Base-by-base conservation (phyloP, 306 rosid genomes). In the Trifolium repens region DNA sequence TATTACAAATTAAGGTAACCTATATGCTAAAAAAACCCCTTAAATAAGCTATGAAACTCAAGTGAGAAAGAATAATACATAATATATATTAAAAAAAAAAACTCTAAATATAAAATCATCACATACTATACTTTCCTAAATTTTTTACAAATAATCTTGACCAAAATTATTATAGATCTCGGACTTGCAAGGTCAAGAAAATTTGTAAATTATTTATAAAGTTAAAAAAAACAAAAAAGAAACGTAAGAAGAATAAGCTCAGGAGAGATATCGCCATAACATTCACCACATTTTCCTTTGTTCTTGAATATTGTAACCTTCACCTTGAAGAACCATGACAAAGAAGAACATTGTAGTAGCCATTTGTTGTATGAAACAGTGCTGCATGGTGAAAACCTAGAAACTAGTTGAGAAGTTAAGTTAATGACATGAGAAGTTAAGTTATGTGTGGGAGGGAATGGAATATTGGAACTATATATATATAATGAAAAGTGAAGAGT, bases 131-230 rank as follows among this genome's bases (percentile, higher is more conserved):
- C 2, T 5, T 55, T 8, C 22, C 12, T 61, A 34, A 15, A 32
- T 4, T 61, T 61, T 7, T 61, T 32, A 32, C 22, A 61, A 61
- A 61, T 61, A 8, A 61, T 32, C 67, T 61, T 61, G 67, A 61
- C 67, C 67, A 14, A 61, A 1, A 61, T 15, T 61, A 61, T 34
- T 61, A 30, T 6, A 30, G 5, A 30, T 61, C 44, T 1, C 58
- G 90, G 96, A 85, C 98, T 94, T 94, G 98, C 98, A 94, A 94
- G 98, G 98, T 91, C 98, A 94, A 94, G 98, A 94, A 91, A 94
- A 94, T 88, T 82, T 75, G 53, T 82, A 87, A 81, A 75, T 71
- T 75, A 61, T 82, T 72, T 66, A 77, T 74, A 76, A 68, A 75
- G 26, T 55, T 46, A 0, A 12, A 79, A 74, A 42, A 32, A 75